phyloP scores from a whole-genome alignment of 2,329 filamentous ascomycete species.

The Tolypocladium amazonense region DNA sequence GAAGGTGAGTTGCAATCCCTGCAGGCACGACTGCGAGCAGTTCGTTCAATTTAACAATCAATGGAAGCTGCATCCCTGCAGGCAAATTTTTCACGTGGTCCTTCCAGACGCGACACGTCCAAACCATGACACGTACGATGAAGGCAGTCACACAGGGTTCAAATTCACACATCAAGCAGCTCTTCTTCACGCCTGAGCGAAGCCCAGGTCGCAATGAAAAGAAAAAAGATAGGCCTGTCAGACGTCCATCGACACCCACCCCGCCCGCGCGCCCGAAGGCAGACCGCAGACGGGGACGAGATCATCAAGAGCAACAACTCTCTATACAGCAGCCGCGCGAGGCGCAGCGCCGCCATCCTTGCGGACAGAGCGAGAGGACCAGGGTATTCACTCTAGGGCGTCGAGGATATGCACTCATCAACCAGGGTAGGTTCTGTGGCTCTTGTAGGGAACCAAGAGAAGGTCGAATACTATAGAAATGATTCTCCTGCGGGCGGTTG shows the following conservation, averaged over 20 bases:
- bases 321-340: slow-evolving; percentile 53
- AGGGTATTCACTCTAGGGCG: slow-evolving; percentile 75
- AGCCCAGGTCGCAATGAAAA: slow-evolving; percentile 46
- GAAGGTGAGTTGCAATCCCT: too few species aligned
- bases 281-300: slow-evolving; percentile 65
- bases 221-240: slow-evolving; percentile 58
- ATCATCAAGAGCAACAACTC: slow-evolving; percentile 69
- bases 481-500: slow-evolving; percentile 54
- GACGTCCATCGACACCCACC: slow-evolving; percentile 83
- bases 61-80: too few species aligned
- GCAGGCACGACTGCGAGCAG: too few species aligned
- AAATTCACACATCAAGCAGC: neutral
- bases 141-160: neutral
- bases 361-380: slow-evolving; percentile 49
- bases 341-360: slow-evolving; percentile 45
- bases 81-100: too few species aligned
- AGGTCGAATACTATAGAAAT: slow-evolving; percentile 97
- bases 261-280: slow-evolving; percentile 66
- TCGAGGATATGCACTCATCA: slow-evolving; percentile 84
- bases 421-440: slow-evolving; percentile 92
- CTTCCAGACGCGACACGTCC: too few species aligned
- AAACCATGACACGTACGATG: too few species aligned
- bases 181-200: slow-evolving; percentile 42
- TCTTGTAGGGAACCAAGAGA: slow-evolving; percentile 86
- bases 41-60: too few species aligned